phyloP scores from a whole-genome alignment of 2,329 filamentous ascomycete genomes.

The Tolypocladium inflatum region DNA sequence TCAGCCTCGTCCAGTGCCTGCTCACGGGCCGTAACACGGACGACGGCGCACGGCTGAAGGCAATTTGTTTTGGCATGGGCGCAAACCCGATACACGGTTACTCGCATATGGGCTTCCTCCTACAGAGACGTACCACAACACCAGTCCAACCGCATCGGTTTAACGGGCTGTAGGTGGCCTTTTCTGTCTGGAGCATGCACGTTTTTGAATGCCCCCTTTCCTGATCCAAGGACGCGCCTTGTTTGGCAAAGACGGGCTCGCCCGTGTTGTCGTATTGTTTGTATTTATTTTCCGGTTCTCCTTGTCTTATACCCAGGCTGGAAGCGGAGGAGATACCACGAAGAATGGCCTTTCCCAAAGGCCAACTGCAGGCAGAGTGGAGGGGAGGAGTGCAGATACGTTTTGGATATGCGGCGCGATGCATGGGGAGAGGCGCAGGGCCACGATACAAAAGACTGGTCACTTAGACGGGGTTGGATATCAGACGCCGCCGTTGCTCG shows the following conservation, averaged over 20 bases:
- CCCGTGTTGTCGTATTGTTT: neutral
- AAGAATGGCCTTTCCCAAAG: neutral
- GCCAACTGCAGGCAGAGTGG: neutral
- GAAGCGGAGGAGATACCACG: constrained; percentile 13
- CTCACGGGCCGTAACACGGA: neutral
- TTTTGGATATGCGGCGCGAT: neutral
- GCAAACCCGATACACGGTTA: neutral
- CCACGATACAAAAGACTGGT: neutral
- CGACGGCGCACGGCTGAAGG: neutral
- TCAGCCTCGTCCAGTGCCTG: neutral
- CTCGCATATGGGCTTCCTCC: neutral
- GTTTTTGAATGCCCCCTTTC: neutral
- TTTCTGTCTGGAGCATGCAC: neutral
- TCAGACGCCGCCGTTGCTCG: neutral
- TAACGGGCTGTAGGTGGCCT: neutral
- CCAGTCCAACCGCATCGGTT: neutral
- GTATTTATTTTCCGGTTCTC: neutral
- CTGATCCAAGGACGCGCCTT: neutral
- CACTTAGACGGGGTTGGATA: neutral
- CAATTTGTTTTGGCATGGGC: neutral
- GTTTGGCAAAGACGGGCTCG: neutral
- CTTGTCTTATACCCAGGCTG: constrained; percentile 7
- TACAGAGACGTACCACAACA: neutral
- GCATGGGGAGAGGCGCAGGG: neutral
- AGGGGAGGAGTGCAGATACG: neutral